These are phyloP conservation scores for Colletotrichum acutatum DNA, from an alignment of 2,329 filamentous ascomycete genomes.

Conservation along the genomic window DNA sequence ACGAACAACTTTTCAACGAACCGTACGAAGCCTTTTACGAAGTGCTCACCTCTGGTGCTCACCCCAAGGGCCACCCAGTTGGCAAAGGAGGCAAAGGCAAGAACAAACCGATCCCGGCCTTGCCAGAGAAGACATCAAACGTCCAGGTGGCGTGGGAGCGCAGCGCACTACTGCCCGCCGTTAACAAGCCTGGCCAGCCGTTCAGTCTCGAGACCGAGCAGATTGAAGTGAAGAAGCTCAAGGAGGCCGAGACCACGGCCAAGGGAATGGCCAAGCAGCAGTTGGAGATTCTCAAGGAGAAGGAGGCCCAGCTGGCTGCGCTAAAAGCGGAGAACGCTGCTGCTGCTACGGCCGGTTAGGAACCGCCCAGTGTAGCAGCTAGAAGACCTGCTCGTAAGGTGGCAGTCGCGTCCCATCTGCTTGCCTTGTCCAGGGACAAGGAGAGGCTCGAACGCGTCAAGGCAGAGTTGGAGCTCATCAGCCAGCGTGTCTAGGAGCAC, in stretches of 20 bases:
- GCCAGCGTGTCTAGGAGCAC: background rate
- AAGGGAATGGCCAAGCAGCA: slow-evolving; percentile 69
- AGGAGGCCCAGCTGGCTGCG: slow-evolving; percentile 70
- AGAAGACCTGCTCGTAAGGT: slow-evolving; percentile 13
- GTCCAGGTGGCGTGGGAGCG: slow-evolving; percentile 61
- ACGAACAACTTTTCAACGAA: slow-evolving; percentile 97
- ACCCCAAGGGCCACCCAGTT: slow-evolving; percentile 56
- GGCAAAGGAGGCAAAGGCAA: slow-evolving; percentile 64
- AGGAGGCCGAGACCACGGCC: slow-evolving; percentile 73
- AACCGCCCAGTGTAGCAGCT: slow-evolving; percentile 3
- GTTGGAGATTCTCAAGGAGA: slow-evolving; percentile 70
- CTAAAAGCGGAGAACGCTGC: slow-evolving; percentile 70
- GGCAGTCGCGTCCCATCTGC: background rate
- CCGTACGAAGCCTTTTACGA: slow-evolving; percentile 94
- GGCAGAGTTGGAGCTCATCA: background rate
- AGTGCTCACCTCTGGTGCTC: slow-evolving; percentile 79
- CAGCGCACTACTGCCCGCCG: slow-evolving; percentile 79
- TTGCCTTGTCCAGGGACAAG: background rate
- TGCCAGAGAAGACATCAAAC: slow-evolving; percentile 46
- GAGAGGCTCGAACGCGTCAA: slow-evolving; percentile 2
- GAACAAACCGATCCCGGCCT: slow-evolving; percentile 54
- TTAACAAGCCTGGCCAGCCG: slow-evolving; percentile 74
- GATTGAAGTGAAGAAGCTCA: slow-evolving; percentile 68
- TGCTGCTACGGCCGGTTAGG: slow-evolving; percentile 43
- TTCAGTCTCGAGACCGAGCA: slow-evolving; percentile 79